Percentiles rank a stretch among this genome's conserved stretches.
These are phyloP conservation scores for Kandelia obovata DNA, from an alignment of 345 rosid genomes.

Conservation along the genomic window DNA sequence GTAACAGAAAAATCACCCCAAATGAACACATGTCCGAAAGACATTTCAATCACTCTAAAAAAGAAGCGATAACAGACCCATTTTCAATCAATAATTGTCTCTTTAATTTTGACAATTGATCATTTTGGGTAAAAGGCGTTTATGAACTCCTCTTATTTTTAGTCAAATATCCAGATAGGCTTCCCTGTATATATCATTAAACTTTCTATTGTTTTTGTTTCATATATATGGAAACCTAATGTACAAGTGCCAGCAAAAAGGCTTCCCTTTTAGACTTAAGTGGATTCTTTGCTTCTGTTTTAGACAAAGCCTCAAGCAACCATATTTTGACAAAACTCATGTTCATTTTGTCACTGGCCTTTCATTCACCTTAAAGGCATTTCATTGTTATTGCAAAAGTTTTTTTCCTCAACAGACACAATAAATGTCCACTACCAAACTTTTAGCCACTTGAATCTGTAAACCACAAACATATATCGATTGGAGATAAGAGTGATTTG, in stretches of 20 bases:
- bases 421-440: neutral
- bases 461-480: neutral
- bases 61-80: neutral
- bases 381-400: slow-evolving; percentile 3
- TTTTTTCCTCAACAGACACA: neutral
- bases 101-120: neutral
- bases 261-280: slow-evolving; percentile 1
- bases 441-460: neutral
- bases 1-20: neutral
- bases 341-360: neutral
- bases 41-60: neutral
- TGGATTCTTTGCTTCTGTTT: slow-evolving; percentile 13
- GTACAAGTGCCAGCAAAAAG: slow-evolving; percentile 4
- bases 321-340: neutral
- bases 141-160: neutral
- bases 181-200: neutral
- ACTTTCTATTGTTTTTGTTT: neutral
- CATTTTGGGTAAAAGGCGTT: neutral
- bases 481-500: too few relatives aligned
- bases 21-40: neutral
- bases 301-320: slow-evolving; percentile 12
- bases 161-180: slow-evolving; percentile 2
- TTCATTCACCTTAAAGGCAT: slow-evolving; percentile 1
- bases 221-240: slow-evolving; percentile 4
- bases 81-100: neutral